A percentile compares a stretch with the other conserved stretches of the same genome.
Conservation (phyloP, 2,329 filamentous ascomycete genomes). For the Stagonosporopsis vannaccii region DNA sequence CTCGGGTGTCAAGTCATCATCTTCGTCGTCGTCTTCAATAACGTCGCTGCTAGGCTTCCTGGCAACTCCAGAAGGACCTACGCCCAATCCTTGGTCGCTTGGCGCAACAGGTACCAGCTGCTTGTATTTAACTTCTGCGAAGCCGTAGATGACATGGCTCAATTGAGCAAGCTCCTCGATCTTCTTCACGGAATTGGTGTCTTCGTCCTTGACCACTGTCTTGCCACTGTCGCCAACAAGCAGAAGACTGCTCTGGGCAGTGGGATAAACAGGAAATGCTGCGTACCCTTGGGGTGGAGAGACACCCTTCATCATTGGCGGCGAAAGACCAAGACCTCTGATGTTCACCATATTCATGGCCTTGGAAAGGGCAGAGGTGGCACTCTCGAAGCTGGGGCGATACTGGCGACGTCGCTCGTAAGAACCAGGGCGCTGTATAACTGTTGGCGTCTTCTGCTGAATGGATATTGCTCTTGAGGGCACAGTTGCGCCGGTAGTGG, state of each 20-base stretch:
- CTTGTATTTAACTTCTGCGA: conserved; percentile 98
- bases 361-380: conserved; percentile 91
- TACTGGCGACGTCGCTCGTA: conserved; percentile 82
- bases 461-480: conserved; percentile 79
- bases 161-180: conserved; percentile 93
- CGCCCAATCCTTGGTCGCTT: conserved; percentile 72
- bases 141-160: conserved; percentile 95
- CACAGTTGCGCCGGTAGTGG: conserved; percentile 72
- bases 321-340: conserved; percentile 73
- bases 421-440: conserved; percentile 77
- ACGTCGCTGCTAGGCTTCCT: conserved; percentile 55
- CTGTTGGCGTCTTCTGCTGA: conserved; percentile 66
- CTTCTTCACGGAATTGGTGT: conserved; percentile 75
- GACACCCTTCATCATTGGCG: conserved; percentile 65
- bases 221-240: conserved; percentile 69
- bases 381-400: conserved; percentile 74
- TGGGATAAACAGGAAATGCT: conserved; percentile 85
- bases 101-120: conserved; percentile 91
- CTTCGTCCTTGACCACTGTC: conserved; percentile 73
- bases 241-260: conserved; percentile 73
- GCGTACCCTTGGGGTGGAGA: conserved; percentile 80
- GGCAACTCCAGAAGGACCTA: conserved; percentile 59
- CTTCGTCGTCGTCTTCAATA: conserved; percentile 59
- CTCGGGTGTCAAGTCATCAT: conserved; percentile 79
- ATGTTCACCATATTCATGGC: conserved; percentile 92